Conservation (phyloP, 768 basidiomycete genomes). For the Boletus vermiculosoides region DNA sequence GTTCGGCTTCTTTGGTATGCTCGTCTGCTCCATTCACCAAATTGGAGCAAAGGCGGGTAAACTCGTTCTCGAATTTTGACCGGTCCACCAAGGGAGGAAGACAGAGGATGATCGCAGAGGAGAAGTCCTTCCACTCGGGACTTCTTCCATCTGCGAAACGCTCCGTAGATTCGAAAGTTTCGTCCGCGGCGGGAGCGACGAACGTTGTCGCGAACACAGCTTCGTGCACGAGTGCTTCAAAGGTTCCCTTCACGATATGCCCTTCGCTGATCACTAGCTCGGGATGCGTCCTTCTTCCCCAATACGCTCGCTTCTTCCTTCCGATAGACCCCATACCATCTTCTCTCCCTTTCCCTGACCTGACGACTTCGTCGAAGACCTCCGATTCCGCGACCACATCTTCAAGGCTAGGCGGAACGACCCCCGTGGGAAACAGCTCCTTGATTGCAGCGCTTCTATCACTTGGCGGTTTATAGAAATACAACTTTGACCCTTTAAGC, state of each 20-base stretch:
- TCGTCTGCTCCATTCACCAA: conserved; percentile 57
- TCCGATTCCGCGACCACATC: conserved; percentile 37
- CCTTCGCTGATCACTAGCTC: conserved; percentile 49
- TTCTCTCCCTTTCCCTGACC: conserved; percentile 35
- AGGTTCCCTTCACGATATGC: conserved; percentile 60
- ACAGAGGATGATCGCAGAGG: conserved; percentile 57
- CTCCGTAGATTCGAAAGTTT: conserved; percentile 16
- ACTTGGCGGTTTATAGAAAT: conserved; percentile 81
- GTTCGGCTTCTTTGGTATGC: conserved; percentile 37
- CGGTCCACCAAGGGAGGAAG: conserved; percentile 57
- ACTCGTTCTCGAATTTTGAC: conserved; percentile 65
- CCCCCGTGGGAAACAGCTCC: conserved; percentile 68
- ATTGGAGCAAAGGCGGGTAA: conserved; percentile 63
- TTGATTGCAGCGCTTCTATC: conserved; percentile 65
- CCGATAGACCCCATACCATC: conserved; percentile 27
- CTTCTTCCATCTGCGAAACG: conserved; percentile 20
- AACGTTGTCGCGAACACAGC: conserved; percentile 77
- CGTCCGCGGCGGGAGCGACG: conserved; percentile 22
- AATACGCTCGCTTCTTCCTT: conserved; percentile 68
- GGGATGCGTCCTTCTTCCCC: conserved; percentile 76
- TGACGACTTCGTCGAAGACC: conserved; percentile 26
- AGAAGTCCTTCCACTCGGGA: conserved; percentile 60
- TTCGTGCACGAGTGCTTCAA: conserved; percentile 82
- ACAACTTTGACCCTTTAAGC: conserved; percentile 79
- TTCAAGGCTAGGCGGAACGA: conserved; percentile 55